Evolutionary conservation across 805 yeast species (phyloP).

Genomic region (Candida suzukii): DNA sequence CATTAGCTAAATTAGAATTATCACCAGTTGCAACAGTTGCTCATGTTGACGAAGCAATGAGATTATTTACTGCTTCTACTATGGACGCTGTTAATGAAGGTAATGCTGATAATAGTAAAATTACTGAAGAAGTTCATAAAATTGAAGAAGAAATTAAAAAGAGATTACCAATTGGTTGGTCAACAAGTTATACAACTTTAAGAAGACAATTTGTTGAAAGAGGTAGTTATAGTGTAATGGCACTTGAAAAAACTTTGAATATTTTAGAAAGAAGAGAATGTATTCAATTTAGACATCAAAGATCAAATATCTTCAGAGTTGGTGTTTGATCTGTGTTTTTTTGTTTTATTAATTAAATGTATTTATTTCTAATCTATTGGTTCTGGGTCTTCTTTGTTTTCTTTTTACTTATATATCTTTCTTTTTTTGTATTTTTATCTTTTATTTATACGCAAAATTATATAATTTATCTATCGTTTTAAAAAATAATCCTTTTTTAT

Average conservation of each 20-base stretch:
- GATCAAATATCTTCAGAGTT: slow-evolving; percentile 70
- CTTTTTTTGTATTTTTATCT: background rate
- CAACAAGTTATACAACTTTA: slow-evolving; percentile 79
- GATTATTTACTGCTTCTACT: slow-evolving; percentile 93
- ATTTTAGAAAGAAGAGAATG: slow-evolving; percentile 81
- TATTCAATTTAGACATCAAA: slow-evolving; percentile 82
- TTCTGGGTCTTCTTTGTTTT: background rate
- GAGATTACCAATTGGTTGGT: slow-evolving; percentile 94
- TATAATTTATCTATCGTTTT: background rate
- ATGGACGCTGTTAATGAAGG: slow-evolving; percentile 75
- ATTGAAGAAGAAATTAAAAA: slow-evolving; percentile 83
- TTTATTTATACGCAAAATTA: too few species aligned
- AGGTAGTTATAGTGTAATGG: slow-evolving; percentile 51
- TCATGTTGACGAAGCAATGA: slow-evolving; percentile 93
- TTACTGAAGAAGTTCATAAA: slow-evolving; percentile 63
- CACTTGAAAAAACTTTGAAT: slow-evolving; percentile 75
- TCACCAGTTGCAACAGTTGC: slow-evolving; percentile 78
- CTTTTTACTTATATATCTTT: background rate
- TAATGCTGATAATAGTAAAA: slow-evolving; percentile 44
- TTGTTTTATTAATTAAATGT: background rate
- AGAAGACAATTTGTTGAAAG: slow-evolving; percentile 74
- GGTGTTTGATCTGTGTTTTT: slow-evolving; percentile 36
- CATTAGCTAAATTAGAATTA: slow-evolving; percentile 80
- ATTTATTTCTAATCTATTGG: background rate
- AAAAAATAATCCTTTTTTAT: background rate